Evolutionary conservation across 352 stramenopile species (phyloP).

Genomic region (Globisporangium abappressorium): DNA sequence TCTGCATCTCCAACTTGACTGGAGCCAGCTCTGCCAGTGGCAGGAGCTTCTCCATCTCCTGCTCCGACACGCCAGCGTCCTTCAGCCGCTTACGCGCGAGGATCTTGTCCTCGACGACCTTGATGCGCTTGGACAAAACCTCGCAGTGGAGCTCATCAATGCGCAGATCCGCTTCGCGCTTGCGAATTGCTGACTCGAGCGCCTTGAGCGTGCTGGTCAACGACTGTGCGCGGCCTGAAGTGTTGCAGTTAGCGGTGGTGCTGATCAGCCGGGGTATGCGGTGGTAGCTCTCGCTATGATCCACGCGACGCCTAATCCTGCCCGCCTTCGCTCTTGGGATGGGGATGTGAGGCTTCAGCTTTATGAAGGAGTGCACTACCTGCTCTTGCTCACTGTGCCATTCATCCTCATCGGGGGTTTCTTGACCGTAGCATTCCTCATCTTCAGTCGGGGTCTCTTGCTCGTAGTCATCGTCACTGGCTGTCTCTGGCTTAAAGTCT

Average conservation of each 20-base stretch:
- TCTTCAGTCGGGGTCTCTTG: no score
- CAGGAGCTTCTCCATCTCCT: constrained; percentile 19
- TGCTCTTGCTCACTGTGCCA: no score
- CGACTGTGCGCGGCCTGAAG: background rate
- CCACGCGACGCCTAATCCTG: background rate
- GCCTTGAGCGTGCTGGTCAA: constrained; percentile 13
- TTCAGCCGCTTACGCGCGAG: constrained; percentile 40
- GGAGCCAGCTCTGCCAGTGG: background rate
- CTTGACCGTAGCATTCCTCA: no score
- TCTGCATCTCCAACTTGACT: no score
- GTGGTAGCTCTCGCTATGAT: background rate
- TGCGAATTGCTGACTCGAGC: constrained; percentile 13
- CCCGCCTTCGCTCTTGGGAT: constrained; percentile 4
- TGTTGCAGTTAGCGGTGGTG: background rate
- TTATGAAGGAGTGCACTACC: no score
- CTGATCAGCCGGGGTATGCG: no score
- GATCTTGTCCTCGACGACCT: constrained; percentile 22
- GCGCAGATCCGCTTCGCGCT: constrained; percentile 18
- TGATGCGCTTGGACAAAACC: constrained; percentile 19
- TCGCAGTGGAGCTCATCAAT: constrained; percentile 19
- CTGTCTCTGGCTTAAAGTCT: no score
- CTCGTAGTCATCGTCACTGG: no score
- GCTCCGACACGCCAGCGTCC: constrained; percentile 26
- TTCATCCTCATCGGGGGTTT: no score
- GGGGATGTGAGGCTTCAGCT: background rate